Evolutionary conservation across 495 filamentous ascomycete species (phyloP).

Genomic region (Friedmanniomyces simplex): DNA sequence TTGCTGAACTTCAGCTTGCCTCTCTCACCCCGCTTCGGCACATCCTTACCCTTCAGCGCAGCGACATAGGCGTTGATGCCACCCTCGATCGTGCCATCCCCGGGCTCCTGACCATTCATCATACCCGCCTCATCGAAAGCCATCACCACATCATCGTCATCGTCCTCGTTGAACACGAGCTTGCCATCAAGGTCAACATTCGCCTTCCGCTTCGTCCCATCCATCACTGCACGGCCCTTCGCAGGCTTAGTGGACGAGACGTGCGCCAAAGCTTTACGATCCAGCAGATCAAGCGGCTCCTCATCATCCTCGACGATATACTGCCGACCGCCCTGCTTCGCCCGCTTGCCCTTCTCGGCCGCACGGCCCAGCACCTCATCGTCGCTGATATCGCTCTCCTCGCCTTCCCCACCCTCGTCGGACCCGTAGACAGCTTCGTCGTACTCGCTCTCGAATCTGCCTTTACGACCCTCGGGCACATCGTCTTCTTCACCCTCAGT

Average conservation of each 20-base stretch:
- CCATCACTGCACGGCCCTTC: constrained; percentile 35
- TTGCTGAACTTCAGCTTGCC: constrained; percentile 81
- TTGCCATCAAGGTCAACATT: constrained; percentile 80
- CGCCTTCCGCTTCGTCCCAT: constrained; percentile 44
- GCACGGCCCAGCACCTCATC: constrained; percentile 27
- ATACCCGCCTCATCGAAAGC: constrained; percentile 52
- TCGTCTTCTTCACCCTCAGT: constrained; percentile 24
- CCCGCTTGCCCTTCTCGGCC: constrained; percentile 44
- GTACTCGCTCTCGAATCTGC: constrained; percentile 77
- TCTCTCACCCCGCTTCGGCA: constrained; percentile 65
- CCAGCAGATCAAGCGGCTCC: constrained; percentile 88
- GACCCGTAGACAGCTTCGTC: constrained; percentile 92
- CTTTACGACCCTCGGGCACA: constrained; percentile 35
- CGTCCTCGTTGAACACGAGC: constrained; percentile 56
- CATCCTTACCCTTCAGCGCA: constrained; percentile 77
- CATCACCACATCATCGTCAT: constrained; percentile 49
- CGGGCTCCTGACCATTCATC: constrained; percentile 34
- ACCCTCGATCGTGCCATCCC: constrained; percentile 35
- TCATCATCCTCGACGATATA: constrained; percentile 91
- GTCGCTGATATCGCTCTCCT: constrained; percentile 32
- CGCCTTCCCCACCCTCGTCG: constrained; percentile 45
- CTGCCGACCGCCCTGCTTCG: constrained; percentile 20
- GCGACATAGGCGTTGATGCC: constrained; percentile 87
- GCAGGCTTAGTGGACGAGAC: constrained; percentile 84
- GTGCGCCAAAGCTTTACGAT: constrained; percentile 74